Evolutionary conservation across 2,329 filamentous ascomycete genomes (phyloP), one percentile per base, ranked within the genome.

Genomic region (Teratosphaeria nubilosa): DNA sequence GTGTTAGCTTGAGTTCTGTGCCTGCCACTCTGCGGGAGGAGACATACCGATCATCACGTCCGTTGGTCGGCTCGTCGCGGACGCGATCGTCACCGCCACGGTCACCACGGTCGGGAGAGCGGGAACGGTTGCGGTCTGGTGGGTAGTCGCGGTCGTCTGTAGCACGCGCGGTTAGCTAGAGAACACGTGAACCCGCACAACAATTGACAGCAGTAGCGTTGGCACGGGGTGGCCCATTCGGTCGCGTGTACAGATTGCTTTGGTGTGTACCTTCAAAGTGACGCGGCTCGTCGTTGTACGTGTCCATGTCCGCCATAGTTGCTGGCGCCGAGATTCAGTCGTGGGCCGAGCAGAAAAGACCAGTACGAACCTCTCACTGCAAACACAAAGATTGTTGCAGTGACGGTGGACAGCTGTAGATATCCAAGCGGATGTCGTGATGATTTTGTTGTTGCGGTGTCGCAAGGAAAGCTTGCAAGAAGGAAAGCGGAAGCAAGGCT

Each of bases 61-160:
- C 82, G 66, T 81, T 83, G 60, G 83, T 82, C 58, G 84, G 86
- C 65, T 84, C 82, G 71, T 84, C 86, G 69, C 85, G 83, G 65
- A 81, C 79, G 65, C 84, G 79, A 63, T 53, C 27, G 20, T 64
- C 62, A 25, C 62, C 62, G 48, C 68, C 67, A 67, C 76, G 76
- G 64, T 79, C 76, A 59, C 70, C 73, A 22, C 41, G 41, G 69
- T 82, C 82, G 67, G 84, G 85, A 64, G 84, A 87, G 66, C 83
- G 82, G 72, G 82, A 85, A 71, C 84, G 81, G 64, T 86, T 83
- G 70, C 85, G 84, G 62, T 83, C 22, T 14, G 30, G 83, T 63
- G 83, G 58, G 72, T 85, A 86, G 66, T 74, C 74, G 69, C 82
- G 82, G 71, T 86, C 84, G 67, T 86, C 80, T 74, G 62, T 56